These are phyloP conservation scores for Dittrichia graveolens DNA, from an alignment of 129 eudicot genomes.

Conservation along the genomic window DNA sequence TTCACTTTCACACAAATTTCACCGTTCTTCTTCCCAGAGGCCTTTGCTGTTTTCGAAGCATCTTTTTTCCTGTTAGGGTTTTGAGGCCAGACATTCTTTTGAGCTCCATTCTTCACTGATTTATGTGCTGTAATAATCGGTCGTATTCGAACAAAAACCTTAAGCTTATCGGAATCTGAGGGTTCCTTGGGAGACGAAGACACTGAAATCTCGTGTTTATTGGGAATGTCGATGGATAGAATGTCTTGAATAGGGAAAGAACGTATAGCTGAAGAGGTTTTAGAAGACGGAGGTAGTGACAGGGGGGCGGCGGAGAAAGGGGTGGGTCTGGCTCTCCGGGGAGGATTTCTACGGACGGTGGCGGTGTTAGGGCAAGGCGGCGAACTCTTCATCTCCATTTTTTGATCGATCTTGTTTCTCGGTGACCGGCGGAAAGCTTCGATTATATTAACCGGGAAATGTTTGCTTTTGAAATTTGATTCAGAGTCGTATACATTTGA, in stretches of 20 bases:
- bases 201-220: not conserved
- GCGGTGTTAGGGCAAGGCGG: constrained; percentile 55
- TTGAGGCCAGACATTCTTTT: constrained; percentile 72
- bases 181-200: not conserved
- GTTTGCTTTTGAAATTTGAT: constrained; percentile 26
- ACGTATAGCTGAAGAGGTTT: constrained; percentile 38
- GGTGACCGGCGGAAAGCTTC: constrained; percentile 3
- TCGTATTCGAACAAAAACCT: constrained; percentile 60
- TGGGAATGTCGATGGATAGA: constrained; percentile 40
- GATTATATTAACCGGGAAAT: constrained; percentile 28
- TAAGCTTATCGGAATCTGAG: constrained; percentile 46
- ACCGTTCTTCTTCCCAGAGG: not conserved
- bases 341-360: constrained; percentile 84
- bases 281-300: constrained; percentile 35
- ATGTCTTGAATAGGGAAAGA: constrained; percentile 53
- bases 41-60: constrained; percentile 24
- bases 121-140: constrained; percentile 38
- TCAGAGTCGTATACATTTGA: not conserved
- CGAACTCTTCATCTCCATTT: constrained; percentile 52
- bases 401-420: not conserved
- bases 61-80: constrained; percentile 42
- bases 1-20: constrained; percentile 50
- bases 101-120: constrained; percentile 12
- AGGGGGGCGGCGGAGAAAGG: constrained; percentile 51
- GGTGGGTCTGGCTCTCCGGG: constrained; percentile 62